phyloP scores from a whole-genome alignment of 805 yeast genomes.

The Yarrowia sp. region DNA sequence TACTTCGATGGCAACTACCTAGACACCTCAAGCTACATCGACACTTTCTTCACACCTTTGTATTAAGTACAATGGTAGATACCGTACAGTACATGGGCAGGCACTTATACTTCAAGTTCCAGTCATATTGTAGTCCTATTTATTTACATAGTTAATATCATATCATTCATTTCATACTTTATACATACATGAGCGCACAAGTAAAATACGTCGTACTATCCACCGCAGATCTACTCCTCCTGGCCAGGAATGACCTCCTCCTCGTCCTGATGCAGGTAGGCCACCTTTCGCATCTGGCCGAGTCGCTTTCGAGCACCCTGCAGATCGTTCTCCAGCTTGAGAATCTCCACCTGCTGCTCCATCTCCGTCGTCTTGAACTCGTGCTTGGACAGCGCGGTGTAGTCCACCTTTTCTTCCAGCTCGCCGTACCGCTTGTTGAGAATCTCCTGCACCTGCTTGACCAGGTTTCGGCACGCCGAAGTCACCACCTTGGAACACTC shows the following conservation, averaged over 20 bases:
- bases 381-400: slow-evolving; percentile 62
- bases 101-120: not conserved
- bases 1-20: not conserved
- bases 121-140: not conserved
- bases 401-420: slow-evolving; percentile 50
- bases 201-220: too few relatives aligned
- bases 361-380: slow-evolving; percentile 82
- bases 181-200: not conserved
- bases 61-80: not conserved
- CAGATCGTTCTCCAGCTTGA: slow-evolving; percentile 74
- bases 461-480: slow-evolving; percentile 71
- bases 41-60: not conserved
- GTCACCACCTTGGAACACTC: slow-evolving; percentile 64
- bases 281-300: slow-evolving; percentile 78
- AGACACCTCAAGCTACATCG: not conserved
- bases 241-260: slow-evolving; percentile 39
- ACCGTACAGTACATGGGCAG: not conserved
- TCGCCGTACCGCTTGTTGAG: slow-evolving; percentile 35
- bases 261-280: slow-evolving; percentile 65
- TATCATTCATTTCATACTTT: slow-evolving; percentile 2
- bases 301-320: slow-evolving; percentile 69
- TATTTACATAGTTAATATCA: not conserved
- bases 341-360: slow-evolving; percentile 90
- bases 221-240: not conserved
- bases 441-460: slow-evolving; percentile 62